These are phyloP conservation scores for Gossypium thurberi DNA, from an alignment of 345 rosid species.

Conservation along the genomic window DNA sequence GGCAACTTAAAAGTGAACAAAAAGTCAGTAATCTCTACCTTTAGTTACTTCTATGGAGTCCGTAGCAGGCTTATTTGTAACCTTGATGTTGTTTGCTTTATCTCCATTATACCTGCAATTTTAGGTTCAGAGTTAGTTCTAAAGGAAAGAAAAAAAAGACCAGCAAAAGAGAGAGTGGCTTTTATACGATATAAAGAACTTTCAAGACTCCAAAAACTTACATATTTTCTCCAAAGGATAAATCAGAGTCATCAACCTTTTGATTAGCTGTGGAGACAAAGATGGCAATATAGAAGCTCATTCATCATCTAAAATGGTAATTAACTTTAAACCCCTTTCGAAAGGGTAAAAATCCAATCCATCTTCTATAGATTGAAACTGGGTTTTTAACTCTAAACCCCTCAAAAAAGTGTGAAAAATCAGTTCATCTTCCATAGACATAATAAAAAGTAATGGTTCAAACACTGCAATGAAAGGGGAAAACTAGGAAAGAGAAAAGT, in stretches of 20 bases:
- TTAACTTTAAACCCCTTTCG: background rate
- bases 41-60: conserved; percentile 16
- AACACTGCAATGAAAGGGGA: background rate
- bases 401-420: background rate
- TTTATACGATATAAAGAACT: background rate
- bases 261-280: conserved; percentile 30
- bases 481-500: background rate
- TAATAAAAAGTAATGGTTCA: background rate
- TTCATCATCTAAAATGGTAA: background rate
- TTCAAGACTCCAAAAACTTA: conserved; percentile 26
- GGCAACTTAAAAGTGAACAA: conserved; percentile 3
- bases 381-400: background rate
- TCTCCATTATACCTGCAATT: conserved; percentile 25
- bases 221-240: conserved; percentile 21
- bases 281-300: background rate
- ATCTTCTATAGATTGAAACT: background rate
- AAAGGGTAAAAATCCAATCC: background rate
- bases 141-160: background rate
- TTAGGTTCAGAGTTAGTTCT: background rate
- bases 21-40: conserved; percentile 29
- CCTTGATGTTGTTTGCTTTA: conserved; percentile 22
- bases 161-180: too few species aligned
- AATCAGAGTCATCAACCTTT: conserved; percentile 22
- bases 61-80: conserved; percentile 13
- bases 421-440: background rate